Evolutionary conservation across 2,329 filamentous ascomycete genomes (phyloP).

Genomic region (Venturia carpophila): DNA sequence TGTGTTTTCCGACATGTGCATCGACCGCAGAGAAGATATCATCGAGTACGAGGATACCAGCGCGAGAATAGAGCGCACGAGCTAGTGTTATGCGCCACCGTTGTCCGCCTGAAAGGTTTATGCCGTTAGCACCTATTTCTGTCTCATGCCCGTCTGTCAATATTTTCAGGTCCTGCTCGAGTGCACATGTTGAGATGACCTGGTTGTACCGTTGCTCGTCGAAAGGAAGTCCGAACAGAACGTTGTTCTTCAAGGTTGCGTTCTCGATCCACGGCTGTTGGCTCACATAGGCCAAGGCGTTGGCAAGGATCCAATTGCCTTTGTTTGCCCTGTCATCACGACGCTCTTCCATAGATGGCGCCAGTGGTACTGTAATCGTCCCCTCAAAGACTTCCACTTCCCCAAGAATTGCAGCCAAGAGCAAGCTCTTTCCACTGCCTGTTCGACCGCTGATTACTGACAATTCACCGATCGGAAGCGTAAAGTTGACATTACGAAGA

Average conservation of each 20-base stretch:
- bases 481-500: slow-evolving; percentile 55
- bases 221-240: slow-evolving; percentile 66
- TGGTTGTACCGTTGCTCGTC: slow-evolving; percentile 61
- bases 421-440: slow-evolving; percentile 67
- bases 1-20: slow-evolving; percentile 63
- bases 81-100: slow-evolving; percentile 23
- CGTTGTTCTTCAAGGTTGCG: slow-evolving; percentile 68
- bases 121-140: slow-evolving; percentile 76
- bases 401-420: slow-evolving; percentile 66
- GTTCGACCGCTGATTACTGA: slow-evolving; percentile 72
- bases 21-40: slow-evolving; percentile 29
- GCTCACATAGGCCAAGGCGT: slow-evolving; percentile 18
- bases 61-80: slow-evolving; percentile 21
- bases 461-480: slow-evolving; percentile 60
- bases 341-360: slow-evolving; percentile 24
- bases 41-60: slow-evolving; percentile 20
- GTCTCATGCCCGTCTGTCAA: slow-evolving; percentile 69
- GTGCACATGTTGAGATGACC: slow-evolving; percentile 63
- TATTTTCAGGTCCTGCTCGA: slow-evolving; percentile 69
- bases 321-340: slow-evolving; percentile 55
- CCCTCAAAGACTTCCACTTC: slow-evolving; percentile 39
- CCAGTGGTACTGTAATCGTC: slow-evolving; percentile 2
- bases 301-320: slow-evolving; percentile 19
- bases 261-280: slow-evolving; percentile 65
- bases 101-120: slow-evolving; percentile 77